Base-by-base conservation (phyloP, 345 rosid genomes). In the Salix koriyanagi region DNA sequence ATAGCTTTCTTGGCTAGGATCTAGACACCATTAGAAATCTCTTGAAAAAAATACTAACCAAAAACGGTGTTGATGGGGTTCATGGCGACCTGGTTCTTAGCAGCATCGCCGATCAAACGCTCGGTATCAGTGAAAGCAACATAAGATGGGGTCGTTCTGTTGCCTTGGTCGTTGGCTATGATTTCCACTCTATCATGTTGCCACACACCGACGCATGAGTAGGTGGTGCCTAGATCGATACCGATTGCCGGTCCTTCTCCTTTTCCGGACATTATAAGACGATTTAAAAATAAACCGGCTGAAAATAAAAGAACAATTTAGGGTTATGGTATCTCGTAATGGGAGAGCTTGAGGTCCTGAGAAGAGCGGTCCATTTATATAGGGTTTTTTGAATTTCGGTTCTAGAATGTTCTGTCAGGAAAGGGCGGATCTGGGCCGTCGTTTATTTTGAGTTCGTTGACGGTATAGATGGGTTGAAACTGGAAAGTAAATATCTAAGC, bases 31-130 rank as follows among this genome's bases (percentile, higher is more conserved):
- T 19, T 23, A 14, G 21, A 67, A n/a, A 7, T 9, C 11, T 25
- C 11, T 58, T 11, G 13, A 4, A 32, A 37, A 7, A 18, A 19
- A 32, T 7, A 78, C 81, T 67, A 39, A 78, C 81, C 81, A 41
- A 81, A 81, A 37, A 81, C 84, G 50, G 84, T 81, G 76, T 82
- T 82, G 62, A 78, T 25, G 15, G 85, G 83, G 72, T 83, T 83
- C 80, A 76, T 83, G 76, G 83, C 80, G 72, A 79, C 85, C 76
- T 79, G 85, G 71, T 83, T 83, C 80, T 83, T 83, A 14, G 85
- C 85, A 19, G 82, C 82, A 21, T 82, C 85, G 19, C 85, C 85
- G 19, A 82, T 79, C 71, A 82, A 65, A n/a, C 82, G 73, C 78
- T 83, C 85, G 3, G 83, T 34, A 18, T 83, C 83, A 4, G 83